Conservation (phyloP, 1,139 yeast genomes). For the Entelexis paramagnoliae region DNA sequence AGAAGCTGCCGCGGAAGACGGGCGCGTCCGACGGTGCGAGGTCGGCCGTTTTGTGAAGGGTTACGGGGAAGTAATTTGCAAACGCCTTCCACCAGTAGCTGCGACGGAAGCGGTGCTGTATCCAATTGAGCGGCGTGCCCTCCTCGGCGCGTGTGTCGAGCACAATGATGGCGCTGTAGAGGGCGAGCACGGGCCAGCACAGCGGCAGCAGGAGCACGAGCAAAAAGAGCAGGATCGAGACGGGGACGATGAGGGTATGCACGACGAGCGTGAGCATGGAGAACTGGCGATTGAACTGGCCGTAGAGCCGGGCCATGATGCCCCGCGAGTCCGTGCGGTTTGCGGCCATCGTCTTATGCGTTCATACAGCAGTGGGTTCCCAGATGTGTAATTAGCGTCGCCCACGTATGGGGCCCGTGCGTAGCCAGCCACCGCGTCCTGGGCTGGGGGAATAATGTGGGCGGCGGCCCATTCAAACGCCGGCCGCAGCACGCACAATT, state of each 20-base stretch:
- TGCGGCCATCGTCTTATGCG: not conserved
- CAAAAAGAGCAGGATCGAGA: conserved; percentile 45
- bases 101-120: conserved; percentile 49
- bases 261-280: conserved; percentile 56
- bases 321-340: not conserved
- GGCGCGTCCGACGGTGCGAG: conserved; percentile 43
- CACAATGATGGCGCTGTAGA: conserved; percentile 41
- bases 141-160: conserved; percentile 59
- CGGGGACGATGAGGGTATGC: conserved; percentile 68
- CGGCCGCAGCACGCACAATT: too few species aligned
- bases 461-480: too few species aligned
- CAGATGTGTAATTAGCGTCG: not conserved
- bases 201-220: conserved; percentile 37
- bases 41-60: conserved; percentile 58
- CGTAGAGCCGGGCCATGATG: not conserved
- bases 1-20: not conserved
- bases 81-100: conserved; percentile 61
- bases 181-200: conserved; percentile 53
- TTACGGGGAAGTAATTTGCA: conserved; percentile 70
- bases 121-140: conserved; percentile 54
- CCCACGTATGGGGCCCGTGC: not conserved
- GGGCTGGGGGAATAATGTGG: not conserved
- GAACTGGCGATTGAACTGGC: conserved; percentile 36
- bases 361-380: not conserved
- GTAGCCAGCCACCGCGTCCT: not conserved